Evolutionary conservation across 2,329 filamentous ascomycete genomes (phyloP), one percentile per base, ranked within the genome.

Genomic region (Exophiala sp.): DNA sequence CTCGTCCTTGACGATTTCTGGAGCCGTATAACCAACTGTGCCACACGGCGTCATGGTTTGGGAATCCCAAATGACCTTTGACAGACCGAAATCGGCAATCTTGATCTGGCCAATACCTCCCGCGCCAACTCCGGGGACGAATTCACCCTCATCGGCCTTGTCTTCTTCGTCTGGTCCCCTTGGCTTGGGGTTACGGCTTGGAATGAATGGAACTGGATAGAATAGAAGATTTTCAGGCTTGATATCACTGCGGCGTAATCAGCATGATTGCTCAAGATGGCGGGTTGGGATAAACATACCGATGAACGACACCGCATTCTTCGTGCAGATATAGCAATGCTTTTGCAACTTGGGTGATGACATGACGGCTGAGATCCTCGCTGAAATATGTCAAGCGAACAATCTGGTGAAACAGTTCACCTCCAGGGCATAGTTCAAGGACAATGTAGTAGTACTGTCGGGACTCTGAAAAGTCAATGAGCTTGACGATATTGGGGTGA

Each of bases 1-100:
- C 74, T 99, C 94, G 72, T 99, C 94, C 74, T 97, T 97, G 69
- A 99, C 94, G 59, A 99, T 99, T 69, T 99, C 94, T 6, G 94
- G 94, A 3, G 94, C 94, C 96, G 94, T 97, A 74, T 99, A 99
- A 40, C 94, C 94, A 53, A 97, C 94, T 0, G 94, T 99, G 54
- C 94, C 94, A 70, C 94, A 99, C n/a, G 94, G 94, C 2, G 94
- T 99, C 89, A 96, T 97, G 8, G 94, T 99, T 68, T 95, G 89
- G 63, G 85, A 94, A 65, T 97, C 94, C 94, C 94, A 99, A 12
- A 99, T 90, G 62, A 99, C 88, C 75, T 99, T 99, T 60, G 92
- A 96, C 8, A 99, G 78, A 50, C 94, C 94, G 68, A 99, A 99
- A 68, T 99, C 94, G 68, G 94, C 94, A 71, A 99, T 92, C 78